These are phyloP conservation scores for Globisporangium ultimum DNA, from an alignment of 352 stramenopile genomes.

Conservation along the genomic window DNA sequence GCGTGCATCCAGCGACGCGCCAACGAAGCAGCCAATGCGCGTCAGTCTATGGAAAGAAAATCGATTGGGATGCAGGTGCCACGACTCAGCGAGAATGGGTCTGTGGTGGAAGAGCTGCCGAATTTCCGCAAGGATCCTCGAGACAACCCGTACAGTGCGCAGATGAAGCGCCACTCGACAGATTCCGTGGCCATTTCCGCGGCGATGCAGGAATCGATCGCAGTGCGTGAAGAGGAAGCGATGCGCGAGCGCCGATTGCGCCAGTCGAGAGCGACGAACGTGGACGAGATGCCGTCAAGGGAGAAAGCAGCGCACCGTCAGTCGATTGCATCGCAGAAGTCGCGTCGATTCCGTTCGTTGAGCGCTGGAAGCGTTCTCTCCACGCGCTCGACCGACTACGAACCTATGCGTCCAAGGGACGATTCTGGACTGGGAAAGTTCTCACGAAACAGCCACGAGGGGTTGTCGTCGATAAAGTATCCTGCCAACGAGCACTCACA, in stretches of 20 bases:
- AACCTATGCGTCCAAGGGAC: slow-evolving; percentile 29
- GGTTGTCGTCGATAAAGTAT: background rate
- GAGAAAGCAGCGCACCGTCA: slow-evolving; percentile 18
- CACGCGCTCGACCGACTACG: slow-evolving; percentile 24
- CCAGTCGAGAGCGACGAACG: slow-evolving; percentile 40
- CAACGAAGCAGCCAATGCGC: slow-evolving; percentile 21
- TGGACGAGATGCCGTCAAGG: slow-evolving; percentile 22
- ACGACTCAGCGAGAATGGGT: slow-evolving; percentile 35
- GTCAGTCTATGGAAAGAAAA: slow-evolving; percentile 32
- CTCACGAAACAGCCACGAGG: slow-evolving; percentile 21
- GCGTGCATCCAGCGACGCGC: slow-evolving; percentile 38
- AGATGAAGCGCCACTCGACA: slow-evolving; percentile 67
- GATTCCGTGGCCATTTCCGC: slow-evolving; percentile 61
- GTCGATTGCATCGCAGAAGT: slow-evolving; percentile 6
- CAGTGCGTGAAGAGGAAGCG: slow-evolving; percentile 36
- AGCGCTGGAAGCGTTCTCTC: slow-evolving; percentile 69
- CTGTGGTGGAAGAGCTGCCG: slow-evolving; percentile 35
- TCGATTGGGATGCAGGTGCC: slow-evolving; percentile 27
- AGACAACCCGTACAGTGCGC: slow-evolving; percentile 16
- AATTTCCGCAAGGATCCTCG: slow-evolving; percentile 17
- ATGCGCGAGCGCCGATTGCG: slow-evolving; percentile 33
- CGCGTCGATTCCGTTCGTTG: slow-evolving; percentile 45
- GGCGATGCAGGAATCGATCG: slow-evolving; percentile 47
- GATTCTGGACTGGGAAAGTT: slow-evolving; percentile 38
- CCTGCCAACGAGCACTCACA: slow-evolving; percentile 20